Percentiles rank a stretch among this genome's conserved stretches.
phyloP scores from a whole-genome alignment of 1,139 yeast genomes.

The Diutina rugosa region DNA sequence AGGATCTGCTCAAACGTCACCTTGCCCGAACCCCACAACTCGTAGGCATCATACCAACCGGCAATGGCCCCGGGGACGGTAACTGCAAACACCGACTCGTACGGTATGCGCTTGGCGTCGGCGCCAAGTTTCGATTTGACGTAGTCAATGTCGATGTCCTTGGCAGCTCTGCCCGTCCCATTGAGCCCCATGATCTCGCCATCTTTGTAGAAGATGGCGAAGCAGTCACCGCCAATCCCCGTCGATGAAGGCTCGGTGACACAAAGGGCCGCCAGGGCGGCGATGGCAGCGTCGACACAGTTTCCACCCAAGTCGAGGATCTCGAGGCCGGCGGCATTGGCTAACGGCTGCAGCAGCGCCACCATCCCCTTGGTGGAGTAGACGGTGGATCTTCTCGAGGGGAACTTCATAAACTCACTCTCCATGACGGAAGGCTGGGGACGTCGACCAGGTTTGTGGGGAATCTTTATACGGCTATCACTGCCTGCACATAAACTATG shows the following conservation, averaged over 20 bases:
- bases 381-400: constrained; percentile 65
- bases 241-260: constrained; percentile 69
- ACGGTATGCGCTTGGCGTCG: constrained; percentile 15
- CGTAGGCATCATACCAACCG: constrained; percentile 62
- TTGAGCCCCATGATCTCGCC: constrained; percentile 41
- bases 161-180: constrained; percentile 68
- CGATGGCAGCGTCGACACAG: constrained; percentile 73
- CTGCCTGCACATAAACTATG: background rate
- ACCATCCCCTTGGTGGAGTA: constrained; percentile 68
- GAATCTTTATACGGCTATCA: background rate
- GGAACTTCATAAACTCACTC: constrained; percentile 12
- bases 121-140: constrained; percentile 30
- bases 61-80: constrained; percentile 74
- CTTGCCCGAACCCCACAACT: constrained; percentile 63
- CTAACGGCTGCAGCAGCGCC: constrained; percentile 65
- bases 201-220: constrained; percentile 47
- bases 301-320: constrained; percentile 65
- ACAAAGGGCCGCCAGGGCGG: constrained; percentile 63
- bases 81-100: constrained; percentile 42
- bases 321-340: constrained; percentile 61
- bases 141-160: constrained; percentile 31
- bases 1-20: constrained; percentile 46
- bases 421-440: background rate
- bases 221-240: constrained; percentile 79
- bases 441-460: background rate